Conservation (phyloP, 2,329 filamentous ascomycete genomes). For the Aspergillus latus region DNA sequence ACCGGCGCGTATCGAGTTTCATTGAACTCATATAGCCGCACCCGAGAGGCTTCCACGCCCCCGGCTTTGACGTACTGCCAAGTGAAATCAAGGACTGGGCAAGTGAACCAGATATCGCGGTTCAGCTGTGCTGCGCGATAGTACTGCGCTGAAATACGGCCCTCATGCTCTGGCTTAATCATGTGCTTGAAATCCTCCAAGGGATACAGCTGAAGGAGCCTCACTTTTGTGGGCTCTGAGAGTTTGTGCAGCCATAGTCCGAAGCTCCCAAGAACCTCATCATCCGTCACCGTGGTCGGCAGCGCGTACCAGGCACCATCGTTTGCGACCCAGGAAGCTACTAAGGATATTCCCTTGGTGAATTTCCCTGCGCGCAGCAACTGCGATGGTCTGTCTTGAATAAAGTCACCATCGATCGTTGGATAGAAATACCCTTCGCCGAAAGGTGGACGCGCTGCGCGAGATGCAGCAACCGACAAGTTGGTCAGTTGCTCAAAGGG, state of each 20-base stretch:
- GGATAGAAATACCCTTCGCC: conserved; percentile 23
- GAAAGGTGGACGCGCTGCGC: conserved; percentile 21
- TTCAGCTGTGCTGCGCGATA: conserved; percentile 37
- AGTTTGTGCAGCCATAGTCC: conserved; percentile 18
- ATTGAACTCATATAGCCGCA: conserved; percentile 33
- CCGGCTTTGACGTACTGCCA: conserved; percentile 32
- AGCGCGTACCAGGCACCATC: conserved; percentile 22
- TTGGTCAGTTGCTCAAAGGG: conserved; percentile 23
- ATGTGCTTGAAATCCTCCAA: conserved; percentile 20
- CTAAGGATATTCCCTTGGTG: conserved; percentile 18
- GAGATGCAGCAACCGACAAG: conserved; percentile 26
- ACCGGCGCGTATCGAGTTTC: conserved; percentile 28
- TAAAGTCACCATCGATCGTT: conserved; percentile 28
- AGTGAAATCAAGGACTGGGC: conserved; percentile 32
- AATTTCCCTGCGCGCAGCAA: conserved; percentile 27
- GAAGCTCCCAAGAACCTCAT: conserved; percentile 21
- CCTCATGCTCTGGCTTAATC: conserved; percentile 8
- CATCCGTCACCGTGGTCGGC: conserved; percentile 16
- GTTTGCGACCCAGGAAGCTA: conserved; percentile 23
- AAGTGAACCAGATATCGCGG: conserved; percentile 36
- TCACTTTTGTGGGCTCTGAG: conserved; percentile 17
- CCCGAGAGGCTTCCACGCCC: conserved; percentile 11
- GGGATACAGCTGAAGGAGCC: conserved; percentile 23
- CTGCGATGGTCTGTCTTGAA: conserved; percentile 27
- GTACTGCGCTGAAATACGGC: conserved; percentile 30